Evolutionary conservation across 2,329 filamentous ascomycete genomes (phyloP), one percentile per base, ranked within the genome.

Genomic region (Pestalotiopsis sp.): DNA sequence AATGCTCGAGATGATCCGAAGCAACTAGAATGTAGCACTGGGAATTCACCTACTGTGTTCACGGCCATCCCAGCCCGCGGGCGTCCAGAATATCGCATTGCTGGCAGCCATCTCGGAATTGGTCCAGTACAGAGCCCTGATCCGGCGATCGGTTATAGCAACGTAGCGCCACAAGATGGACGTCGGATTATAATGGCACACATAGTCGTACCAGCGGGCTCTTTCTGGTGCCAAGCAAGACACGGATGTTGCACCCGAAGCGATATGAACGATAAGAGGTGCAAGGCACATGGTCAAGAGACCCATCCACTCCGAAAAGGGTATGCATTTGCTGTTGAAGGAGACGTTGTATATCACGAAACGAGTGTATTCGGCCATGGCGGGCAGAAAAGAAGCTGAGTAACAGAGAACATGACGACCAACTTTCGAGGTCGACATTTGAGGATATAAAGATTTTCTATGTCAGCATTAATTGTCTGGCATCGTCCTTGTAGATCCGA

Each of bases 71-170:
- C 78, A 79, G 3, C 74, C 71, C 2, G 71, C 66, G 5, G 57
- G 52, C 1, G 73, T 75, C 76, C 76, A 79, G 69, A 79, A 77
- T 14, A 75, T 65, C 2, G 74, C 72, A 67, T 78, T 78, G 52
- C 59, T 74, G 9, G 77, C 72, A n/a, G 74, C 74, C 67, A 79
- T 67, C 41, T 78, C 72, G 13, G 66, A 25, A 3, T 60, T 38
- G 52, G 36, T 73, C 77, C 76, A 79, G 1, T 61, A 13, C 4
- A 63, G 73, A 12, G 75, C 70, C 9, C 76, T 71, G 14, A 76
- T 61, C 4, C 76, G 72, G 4, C 77, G 74, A 65, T 78, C 76
- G 0, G 71, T 59, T 61, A 79, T 78, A 7, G 73, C 73, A 25
- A 74, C 73, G 66, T 80, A 79, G 13, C 60, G 38, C 60, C 60